Evolutionary conservation across 2,329 filamentous ascomycete species (phyloP).

Genomic region (Cercospora zeae-maydis): DNA sequence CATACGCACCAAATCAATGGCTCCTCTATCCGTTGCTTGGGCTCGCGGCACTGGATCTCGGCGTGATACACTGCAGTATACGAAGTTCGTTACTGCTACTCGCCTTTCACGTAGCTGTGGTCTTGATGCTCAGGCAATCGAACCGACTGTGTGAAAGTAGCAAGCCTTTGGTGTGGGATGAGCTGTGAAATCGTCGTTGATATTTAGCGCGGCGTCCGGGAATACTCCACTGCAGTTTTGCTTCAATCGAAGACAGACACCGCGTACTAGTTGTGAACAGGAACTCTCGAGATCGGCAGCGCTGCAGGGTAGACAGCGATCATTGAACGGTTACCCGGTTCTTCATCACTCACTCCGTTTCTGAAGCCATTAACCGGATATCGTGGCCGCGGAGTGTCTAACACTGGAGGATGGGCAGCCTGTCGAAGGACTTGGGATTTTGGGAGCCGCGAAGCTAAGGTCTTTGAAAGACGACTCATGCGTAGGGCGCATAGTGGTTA

Average conservation of each 20-base stretch:
- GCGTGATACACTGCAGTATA: conserved; percentile 37
- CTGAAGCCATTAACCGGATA: too few relatives aligned
- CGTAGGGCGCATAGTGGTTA: neutral
- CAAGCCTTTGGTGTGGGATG: conserved; percentile 23
- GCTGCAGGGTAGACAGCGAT: neutral
- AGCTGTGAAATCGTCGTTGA: conserved; percentile 11
- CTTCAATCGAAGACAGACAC: too few relatives aligned
- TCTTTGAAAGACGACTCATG: too few relatives aligned
- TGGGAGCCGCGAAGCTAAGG: too few relatives aligned
- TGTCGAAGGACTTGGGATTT: too few relatives aligned
- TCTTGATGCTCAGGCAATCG: conserved; percentile 37
- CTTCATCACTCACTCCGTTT: too few relatives aligned
- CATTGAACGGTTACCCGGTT: neutral
- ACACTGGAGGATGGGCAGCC: too few relatives aligned
- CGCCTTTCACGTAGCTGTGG: conserved; percentile 46
- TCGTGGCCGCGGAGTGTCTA: too few relatives aligned
- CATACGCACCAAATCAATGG: conserved; percentile 62
- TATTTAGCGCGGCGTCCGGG: neutral
- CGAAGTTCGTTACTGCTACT: conserved; percentile 43
- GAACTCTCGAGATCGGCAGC: neutral
- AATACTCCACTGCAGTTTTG: neutral
- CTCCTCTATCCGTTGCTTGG: conserved; percentile 65
- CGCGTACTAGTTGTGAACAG: neutral
- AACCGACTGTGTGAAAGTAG: conserved; percentile 20
- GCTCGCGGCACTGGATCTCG: conserved; percentile 64